These are phyloP conservation scores for Hemileia vastatrix DNA, from an alignment of 1,284 basidiomycete genomes.

Conservation along the genomic window DNA sequence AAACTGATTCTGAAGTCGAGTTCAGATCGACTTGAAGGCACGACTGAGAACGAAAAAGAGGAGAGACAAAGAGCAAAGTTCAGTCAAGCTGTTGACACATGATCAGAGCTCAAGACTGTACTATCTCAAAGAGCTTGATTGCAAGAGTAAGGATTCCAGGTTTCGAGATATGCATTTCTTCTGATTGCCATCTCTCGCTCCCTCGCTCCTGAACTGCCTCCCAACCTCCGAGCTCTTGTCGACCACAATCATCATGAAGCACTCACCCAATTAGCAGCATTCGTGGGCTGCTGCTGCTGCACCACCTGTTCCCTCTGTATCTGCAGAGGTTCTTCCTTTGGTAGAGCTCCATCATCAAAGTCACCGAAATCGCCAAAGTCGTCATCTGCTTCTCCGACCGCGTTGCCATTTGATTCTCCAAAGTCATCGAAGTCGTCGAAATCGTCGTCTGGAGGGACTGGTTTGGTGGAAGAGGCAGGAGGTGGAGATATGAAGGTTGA, in stretches of 20 bases:
- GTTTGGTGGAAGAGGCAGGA: not conserved
- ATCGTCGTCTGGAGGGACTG: constrained; percentile 6
- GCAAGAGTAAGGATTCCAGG: no score
- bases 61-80: no score
- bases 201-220: no score
- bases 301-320: not conserved
- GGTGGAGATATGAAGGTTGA: not conserved
- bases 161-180: no score
- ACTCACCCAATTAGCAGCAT: not conserved
- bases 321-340: not conserved
- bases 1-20: no score
- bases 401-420: constrained; percentile 28
- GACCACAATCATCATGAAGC: not conserved
- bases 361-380: constrained; percentile 23
- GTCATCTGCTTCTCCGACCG: not conserved
- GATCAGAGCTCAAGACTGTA: no score
- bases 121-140: no score
- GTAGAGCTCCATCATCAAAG: constrained; percentile 22
- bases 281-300: not conserved
- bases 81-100: no score
- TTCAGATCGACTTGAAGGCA: no score
- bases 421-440: constrained; percentile 33
- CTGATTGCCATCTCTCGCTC: no score
- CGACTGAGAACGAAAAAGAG: no score
- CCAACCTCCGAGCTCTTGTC: no score